Base-by-base conservation (phyloP, 2,329 filamentous ascomycete species). In the Penicillium paneum region DNA sequence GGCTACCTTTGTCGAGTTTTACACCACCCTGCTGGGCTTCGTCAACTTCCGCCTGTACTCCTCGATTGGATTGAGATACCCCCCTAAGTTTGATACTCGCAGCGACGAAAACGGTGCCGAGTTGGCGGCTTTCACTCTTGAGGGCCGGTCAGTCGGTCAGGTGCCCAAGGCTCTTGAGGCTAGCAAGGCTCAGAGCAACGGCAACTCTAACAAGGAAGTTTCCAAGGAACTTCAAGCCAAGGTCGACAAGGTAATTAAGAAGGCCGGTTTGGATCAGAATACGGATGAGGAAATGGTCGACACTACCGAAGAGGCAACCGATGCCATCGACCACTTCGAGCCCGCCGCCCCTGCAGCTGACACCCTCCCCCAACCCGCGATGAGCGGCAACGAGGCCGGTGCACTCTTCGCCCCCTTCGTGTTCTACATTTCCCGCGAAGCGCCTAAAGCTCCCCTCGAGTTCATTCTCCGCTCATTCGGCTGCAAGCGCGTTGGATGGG, bases 1-100 rank as follows among this genome's bases (percentile, higher is more conserved):
- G 94, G 93, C 91, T 56, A 99, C 94, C 5, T 99, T 99, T 71
- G 87, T 99, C 62, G 93, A 99, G 74, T 99, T 99, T 74, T 99
- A 99, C 80, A 96, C 95, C 67, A 97, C 93, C 5, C 82, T 99
- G 13, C 81, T 99, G 19, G 89, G 93, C 57, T 99, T 99, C 68
- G 86, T 97, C 76, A 97, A 99, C 81, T 99, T 91, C 81, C 82
- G 91, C 61, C 81, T 99, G 43, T 99, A 97, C 78, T 96, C 91
- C 1, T 87, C 90, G 0, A 80, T 96, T 60, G 94, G 94, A 8
- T 78, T 99, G 59, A 91, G 97, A 54, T 99, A 99, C 71, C 94
- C 94, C 17, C 94, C 94, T 58, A 96, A 91, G 74, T 97, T 97
- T 67, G 91, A 97, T 71, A 79, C 84, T 64, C 81, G 81, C 70